Evolutionary conservation across 2,329 filamentous ascomycete genomes (phyloP).

Genomic region (Fusarium udum): DNA sequence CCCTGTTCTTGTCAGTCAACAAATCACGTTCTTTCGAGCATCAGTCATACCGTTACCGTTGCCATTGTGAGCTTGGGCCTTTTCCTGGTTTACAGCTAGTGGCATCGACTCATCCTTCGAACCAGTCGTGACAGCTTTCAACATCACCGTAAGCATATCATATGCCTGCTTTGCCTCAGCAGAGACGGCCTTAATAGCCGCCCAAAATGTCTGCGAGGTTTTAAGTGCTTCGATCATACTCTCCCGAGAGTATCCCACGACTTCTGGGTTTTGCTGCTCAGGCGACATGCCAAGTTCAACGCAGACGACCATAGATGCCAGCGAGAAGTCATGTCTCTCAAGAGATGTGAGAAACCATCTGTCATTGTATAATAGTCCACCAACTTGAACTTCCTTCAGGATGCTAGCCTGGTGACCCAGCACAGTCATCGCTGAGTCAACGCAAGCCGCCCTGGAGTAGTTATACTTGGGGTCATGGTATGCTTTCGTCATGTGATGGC

Average conservation of each 20-base stretch:
- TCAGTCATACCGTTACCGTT: not conserved
- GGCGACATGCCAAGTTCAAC: constrained; percentile 18
- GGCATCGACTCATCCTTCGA: not conserved
- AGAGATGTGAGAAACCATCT: constrained; percentile 32
- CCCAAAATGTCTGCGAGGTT: constrained; percentile 25
- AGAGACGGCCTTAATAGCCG: constrained; percentile 14
- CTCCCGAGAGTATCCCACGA: not conserved
- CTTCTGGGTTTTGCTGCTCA: not conserved
- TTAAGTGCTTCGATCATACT: constrained; percentile 12
- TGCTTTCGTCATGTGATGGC: constrained; percentile 27
- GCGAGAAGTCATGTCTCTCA: constrained; percentile 25
- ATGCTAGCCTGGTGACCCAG: constrained; percentile 21
- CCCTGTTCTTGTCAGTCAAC: not conserved
- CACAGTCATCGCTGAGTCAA: constrained; percentile 28
- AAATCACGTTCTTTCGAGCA: rapidly evolving
- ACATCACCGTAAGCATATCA: constrained; percentile 24
- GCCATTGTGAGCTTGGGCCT: not conserved
- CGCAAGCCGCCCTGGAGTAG: constrained; percentile 19
- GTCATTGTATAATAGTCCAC: constrained; percentile 14
- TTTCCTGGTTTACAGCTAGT: not conserved
- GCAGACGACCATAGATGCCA: constrained; percentile 34
- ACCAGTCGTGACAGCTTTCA: constrained; percentile 3
- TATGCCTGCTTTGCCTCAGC: constrained; percentile 23
- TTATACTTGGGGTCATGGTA: constrained; percentile 21
- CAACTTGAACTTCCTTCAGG: constrained; percentile 25